Base-by-base conservation (phyloP, 169 alveolate genomes). In the Amoebophrya sp. region DNA sequence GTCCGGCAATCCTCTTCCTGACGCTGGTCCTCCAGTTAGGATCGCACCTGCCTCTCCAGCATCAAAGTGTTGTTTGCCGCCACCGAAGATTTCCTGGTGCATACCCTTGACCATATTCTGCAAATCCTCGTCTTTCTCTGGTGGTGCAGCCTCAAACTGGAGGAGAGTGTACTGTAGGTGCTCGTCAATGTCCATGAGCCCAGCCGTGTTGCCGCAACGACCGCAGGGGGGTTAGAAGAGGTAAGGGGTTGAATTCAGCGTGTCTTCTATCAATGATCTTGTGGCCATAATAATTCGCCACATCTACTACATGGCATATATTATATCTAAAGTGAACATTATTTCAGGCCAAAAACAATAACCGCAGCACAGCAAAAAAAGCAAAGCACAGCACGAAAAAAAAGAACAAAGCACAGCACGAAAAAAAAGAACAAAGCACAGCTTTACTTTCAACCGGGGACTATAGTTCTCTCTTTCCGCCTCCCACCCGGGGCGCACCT, bases 101-200 rank as follows among this genome's bases (percentile, higher is more conserved):
- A n/a, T n/a, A n/a, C n/a, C n/a, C n/a, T n/a, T n/a, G n/a, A n/a
- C n/a, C n/a, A n/a, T n/a, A n/a, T n/a, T n/a, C n/a, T n/a, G n/a
- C n/a, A n/a, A n/a, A n/a, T n/a, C n/a, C n/a, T n/a, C n/a, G n/a
- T n/a, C n/a, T n/a, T n/a, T n/a, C n/a, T n/a, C n/a, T n/a, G n/a
- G n/a, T n/a, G 96, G 96, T 26, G 96, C 98, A 14, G 98, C 98
- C 89, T 96, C 97, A 91, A 97, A 97, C 38, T 95, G 96, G 91
- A 95, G 95, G 93, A 95, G 96, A 78, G 91, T 92, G 92, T 96
- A 96, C 90, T 96, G 92, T 33, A 96, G 93, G 92, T 96, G 96
- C 93, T 97, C 99, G 95, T 97, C 98, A 0, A 96, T 92, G 93
- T 97, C 98, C 95, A 97, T 94, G 12, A 97, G 96, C 18, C 98